A percentile compares a stretch with the other conserved stretches of the same genome.
Conservation (phyloP, 208 protist species). For the Acanthamoeba healyi region DNA sequence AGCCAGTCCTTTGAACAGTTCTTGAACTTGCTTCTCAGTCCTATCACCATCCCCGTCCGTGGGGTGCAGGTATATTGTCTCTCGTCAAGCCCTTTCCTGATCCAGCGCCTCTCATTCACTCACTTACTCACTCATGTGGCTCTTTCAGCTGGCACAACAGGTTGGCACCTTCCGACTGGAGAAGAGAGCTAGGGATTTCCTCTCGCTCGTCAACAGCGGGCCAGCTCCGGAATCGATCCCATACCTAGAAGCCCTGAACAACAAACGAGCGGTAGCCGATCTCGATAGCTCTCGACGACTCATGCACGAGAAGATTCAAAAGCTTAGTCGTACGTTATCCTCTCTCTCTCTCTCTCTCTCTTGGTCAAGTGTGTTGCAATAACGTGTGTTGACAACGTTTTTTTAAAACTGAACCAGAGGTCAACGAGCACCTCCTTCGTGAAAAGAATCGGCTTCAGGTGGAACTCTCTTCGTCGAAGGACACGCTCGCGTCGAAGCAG, state of each 20-base stretch:
- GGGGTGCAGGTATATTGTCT: neutral
- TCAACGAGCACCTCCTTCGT: neutral
- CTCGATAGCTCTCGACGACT: neutral
- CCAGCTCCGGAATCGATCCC: neutral
- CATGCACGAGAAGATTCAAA: neutral
- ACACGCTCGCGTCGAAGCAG: slow-evolving; percentile 25
- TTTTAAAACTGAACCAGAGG: no score
- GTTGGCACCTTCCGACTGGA: neutral
- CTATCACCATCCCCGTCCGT: neutral
- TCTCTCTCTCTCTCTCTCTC: no score
- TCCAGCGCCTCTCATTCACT: neutral
- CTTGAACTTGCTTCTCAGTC: neutral
- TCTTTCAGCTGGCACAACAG: neutral
- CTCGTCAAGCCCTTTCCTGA: no score
- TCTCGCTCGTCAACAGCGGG: neutral
- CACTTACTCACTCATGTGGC: neutral
- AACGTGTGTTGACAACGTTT: neutral
- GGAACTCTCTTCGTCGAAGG: neutral
- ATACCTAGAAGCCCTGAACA: neutral
- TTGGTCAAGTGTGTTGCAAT: neutral
- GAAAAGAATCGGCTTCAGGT: slow-evolving; percentile 15
- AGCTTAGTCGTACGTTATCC: neutral
- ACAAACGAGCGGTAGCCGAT: neutral
- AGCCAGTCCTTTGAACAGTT: slow-evolving; percentile 18
- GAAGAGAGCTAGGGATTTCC: neutral